phyloP scores from a whole-genome alignment of 192 early-diverging fungal genomes.

The Diversispora eburnea region DNA sequence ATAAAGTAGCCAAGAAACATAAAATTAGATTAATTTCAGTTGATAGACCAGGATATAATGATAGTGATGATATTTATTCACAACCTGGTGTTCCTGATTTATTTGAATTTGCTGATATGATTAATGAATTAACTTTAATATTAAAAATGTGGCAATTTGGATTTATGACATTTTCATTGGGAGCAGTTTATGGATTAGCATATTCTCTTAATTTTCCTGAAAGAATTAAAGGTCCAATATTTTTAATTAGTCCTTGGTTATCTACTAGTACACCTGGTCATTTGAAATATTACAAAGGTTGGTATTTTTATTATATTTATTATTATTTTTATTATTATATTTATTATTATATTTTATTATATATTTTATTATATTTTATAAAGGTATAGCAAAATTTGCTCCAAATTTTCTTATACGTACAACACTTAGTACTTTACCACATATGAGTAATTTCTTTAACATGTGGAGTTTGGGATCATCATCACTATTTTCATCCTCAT shows the following conservation, averaged over 20 bases:
- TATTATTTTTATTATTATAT: not conserved
- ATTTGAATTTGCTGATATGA: constrained; percentile 27
- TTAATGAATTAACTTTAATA: constrained; percentile 25
- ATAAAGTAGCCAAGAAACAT: constrained; percentile 17
- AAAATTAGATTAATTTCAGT: constrained; percentile 17
- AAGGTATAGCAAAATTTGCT: constrained; percentile 17
- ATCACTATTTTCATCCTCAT: not conserved
- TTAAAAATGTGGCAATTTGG: constrained; percentile 23
- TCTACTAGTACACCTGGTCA: constrained; percentile 22
- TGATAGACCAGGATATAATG: constrained; percentile 26
- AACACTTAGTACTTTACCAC: constrained; percentile 8
- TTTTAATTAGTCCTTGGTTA: constrained; percentile 26
- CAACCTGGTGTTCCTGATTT: constrained; percentile 14
- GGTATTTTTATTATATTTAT: not conserved
- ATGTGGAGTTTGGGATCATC: constrained; percentile 10
- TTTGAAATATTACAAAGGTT: not conserved
- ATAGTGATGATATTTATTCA: constrained; percentile 16
- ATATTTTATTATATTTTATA: not conserved
- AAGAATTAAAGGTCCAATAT: constrained; percentile 19
- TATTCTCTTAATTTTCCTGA: constrained; percentile 23
- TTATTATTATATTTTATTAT: not conserved
- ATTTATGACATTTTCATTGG: constrained; percentile 22
- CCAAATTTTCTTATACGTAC: constrained; percentile 29
- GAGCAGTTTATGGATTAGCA: constrained; percentile 26
- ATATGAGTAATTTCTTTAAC: constrained; percentile 21